Evolutionary conservation across 495 filamentous ascomycete genomes (phyloP).

Genomic region (Lepraria neglecta): DNA sequence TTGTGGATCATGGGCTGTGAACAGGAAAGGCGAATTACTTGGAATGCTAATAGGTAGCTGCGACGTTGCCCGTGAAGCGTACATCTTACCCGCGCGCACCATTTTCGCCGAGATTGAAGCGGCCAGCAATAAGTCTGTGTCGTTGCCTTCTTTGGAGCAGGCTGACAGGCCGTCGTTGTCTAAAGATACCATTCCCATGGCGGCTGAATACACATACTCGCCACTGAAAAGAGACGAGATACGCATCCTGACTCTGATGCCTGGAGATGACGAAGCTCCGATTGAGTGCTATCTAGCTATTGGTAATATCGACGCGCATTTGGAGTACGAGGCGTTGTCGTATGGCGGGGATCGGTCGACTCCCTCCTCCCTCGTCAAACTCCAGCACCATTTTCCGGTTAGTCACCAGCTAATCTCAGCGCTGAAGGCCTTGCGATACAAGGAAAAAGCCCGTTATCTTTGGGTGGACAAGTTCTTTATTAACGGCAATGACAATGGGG

Average conservation of each 20-base stretch:
- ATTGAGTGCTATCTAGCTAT: not conserved
- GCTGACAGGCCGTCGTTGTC: not conserved
- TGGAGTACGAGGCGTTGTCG: not conserved
- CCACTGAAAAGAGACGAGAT: not conserved
- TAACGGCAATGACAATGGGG: not conserved
- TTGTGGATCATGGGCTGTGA: not conserved
- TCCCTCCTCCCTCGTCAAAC: too few relatives aligned
- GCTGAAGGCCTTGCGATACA: too few relatives aligned
- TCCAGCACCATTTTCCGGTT: too few relatives aligned
- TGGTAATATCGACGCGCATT: not conserved
- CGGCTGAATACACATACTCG: not conserved
- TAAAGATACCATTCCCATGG: not conserved
- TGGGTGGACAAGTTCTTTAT: not conserved
- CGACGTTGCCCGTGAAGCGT: not conserved
- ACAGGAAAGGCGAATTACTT: not conserved
- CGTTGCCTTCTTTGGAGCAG: not conserved
- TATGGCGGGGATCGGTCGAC: not conserved
- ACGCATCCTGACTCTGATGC: not conserved
- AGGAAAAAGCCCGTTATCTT: not conserved
- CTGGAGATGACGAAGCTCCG: not conserved
- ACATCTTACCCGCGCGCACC: not conserved
- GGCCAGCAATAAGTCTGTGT: not conserved
- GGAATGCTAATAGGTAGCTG: not conserved
- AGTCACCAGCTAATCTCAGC: too few relatives aligned
- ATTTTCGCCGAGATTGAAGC: not conserved